Base-by-base conservation (phyloP, 495 filamentous ascomycete genomes). In the Podospora pseudoanserina region DNA sequence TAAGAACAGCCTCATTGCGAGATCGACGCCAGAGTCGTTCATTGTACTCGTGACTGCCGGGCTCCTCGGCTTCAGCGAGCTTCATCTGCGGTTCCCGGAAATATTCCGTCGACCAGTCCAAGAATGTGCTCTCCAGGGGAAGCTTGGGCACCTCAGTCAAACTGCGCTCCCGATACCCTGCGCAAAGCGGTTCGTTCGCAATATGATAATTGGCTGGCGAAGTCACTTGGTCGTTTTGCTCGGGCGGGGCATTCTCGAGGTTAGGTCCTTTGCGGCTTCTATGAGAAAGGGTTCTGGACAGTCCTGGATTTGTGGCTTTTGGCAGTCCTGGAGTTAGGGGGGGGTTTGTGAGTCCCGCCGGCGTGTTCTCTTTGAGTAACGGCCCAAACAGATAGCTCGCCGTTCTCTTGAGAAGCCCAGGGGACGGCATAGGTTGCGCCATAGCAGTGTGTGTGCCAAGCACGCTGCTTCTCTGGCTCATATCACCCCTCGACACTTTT, bases 71-170 rank as follows among this genome's bases (percentile, higher is more conserved):
- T 72, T 99, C 95, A 64, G 90, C 92, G 16, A 92, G 89, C 74
- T 94, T 95, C 95, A 99, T 99, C 79, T 99, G 95, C 56, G 96
- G 96, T 78, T 99, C 93, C 57, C 95, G 92, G 86, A 97, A 99
- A 77, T 99, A 98, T 81, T 97, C 94, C 70, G 92, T 93, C 0
- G 94, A 96, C 92, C 93, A 99, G 66, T 96, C 92, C 70, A 96
- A 82, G 79, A 98, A 97, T 23, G 86, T 88, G 74, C 92, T 96
- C 60, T 84, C 84, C 26, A 99, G 68, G 1, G 95, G 94, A 23
- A 98, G 83, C 27, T 74, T 74, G 18, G 91, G 89, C 28, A 78
- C 58, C 66, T 85, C 75, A 2, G 84, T 80, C 28, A 84, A 72
- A 65, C 86, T 85, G 65, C 87, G 86, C 53, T 88, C 81, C 67